Base-by-base conservation (phyloP, 1,284 basidiomycete species). In the Wolfiporia cocos region DNA sequence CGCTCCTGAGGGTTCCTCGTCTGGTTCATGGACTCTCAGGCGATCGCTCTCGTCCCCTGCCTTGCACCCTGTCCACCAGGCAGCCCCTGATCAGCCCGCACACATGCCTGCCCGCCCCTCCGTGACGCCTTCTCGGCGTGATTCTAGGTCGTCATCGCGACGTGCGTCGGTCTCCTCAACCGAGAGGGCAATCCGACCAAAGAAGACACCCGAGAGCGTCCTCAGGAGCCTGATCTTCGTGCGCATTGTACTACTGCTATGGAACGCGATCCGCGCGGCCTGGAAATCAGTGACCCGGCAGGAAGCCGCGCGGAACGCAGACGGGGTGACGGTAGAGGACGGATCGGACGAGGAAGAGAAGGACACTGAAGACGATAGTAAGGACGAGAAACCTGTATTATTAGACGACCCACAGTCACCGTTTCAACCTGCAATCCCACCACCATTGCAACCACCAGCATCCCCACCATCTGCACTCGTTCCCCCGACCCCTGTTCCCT, bases 31-130 rank as follows among this genome's bases (percentile, higher is more conserved):
- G 50, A 40, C 49, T 26, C 49, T 74, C 44, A 68, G 68, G 57
- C 70, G 76, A 46, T 74, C 79, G 37, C 62, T 65, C 45, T 76
- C 75, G 26, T 73, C 74, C 15, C 71, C 74, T 17, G 61, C 70
- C 28, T 61, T 67, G 30, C 51, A 53, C 42, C 52, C 53, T 5
- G 40, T 23, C 3, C n/a, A n/a, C n/a, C n/a, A n/a, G n/a, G 46
- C 46, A 17, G 24, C 50, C 26, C 23, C 31, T 14, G 38, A 39
- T 15, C 43, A 49, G 22, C 48, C 42, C 34, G 39, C 49, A 12
- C 55, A 20, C 31, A 58, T 34, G 44, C 57, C 28, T 31, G 55
- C 44, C 39, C 57, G 61, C 21, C 49, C 46, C 7, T 49, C 43
- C 39, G 57, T 42, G 39, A 26, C 51, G 36, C 43, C 57, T 17